These are phyloP conservation scores for Eucalyptus sp. DNA, from an alignment of 345 rosid species.

Conservation along the genomic window DNA sequence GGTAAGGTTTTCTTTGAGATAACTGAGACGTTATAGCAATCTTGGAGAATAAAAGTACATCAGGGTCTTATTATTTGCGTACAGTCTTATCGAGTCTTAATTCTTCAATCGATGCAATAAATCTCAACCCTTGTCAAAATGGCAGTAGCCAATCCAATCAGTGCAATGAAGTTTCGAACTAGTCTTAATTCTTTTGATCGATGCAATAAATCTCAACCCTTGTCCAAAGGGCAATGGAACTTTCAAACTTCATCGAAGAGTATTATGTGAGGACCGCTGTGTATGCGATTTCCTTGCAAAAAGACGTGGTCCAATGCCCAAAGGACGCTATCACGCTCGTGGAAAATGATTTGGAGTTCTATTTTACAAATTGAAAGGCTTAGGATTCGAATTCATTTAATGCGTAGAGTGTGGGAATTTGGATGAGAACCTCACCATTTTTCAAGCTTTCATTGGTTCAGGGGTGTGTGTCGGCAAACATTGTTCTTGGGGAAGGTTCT, in stretches of 20 bases:
- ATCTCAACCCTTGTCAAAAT: neutral
- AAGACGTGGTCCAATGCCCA: neutral
- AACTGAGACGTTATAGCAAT: neutral
- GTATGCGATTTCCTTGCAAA: neutral
- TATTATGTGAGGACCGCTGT: neutral
- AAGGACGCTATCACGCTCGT: neutral
- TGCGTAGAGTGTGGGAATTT: neutral
- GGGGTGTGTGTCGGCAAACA: neutral
- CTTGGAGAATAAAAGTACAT: neutral
- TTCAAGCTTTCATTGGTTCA: neutral
- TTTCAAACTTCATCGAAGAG: neutral
- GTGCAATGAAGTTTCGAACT: neutral
- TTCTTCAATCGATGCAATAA: neutral
- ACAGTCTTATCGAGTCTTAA: neutral
- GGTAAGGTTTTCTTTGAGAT: neutral
- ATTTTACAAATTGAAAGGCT: neutral
- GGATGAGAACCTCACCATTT: neutral
- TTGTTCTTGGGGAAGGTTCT: neutral
- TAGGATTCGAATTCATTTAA: neutral
- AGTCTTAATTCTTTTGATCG: neutral
- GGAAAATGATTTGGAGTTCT: neutral
- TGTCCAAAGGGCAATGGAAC: neutral
- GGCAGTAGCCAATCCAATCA: neutral
- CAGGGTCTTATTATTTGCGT: neutral
- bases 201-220: neutral